Evolutionary conservation across 2,329 filamentous ascomycete genomes (phyloP).

Genomic region (Pseudogymnoascus sp.): DNA sequence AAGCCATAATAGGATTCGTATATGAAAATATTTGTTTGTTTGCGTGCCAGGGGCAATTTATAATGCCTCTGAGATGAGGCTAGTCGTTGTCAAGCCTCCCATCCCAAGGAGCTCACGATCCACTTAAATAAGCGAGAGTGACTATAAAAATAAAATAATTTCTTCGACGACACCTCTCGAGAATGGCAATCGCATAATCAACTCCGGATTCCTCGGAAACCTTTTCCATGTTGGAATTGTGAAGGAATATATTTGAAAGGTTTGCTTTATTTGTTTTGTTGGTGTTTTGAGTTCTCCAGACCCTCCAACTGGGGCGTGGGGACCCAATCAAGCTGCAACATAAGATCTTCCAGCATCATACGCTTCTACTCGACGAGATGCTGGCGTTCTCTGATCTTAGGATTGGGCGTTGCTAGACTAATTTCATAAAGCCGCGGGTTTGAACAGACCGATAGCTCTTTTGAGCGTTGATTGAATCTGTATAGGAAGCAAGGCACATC

Average conservation of each 20-base stretch:
- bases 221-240: neutral
- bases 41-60: neutral
- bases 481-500: slow-evolving; percentile 11
- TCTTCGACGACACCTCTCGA: neutral
- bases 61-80: neutral
- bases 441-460: slow-evolving; percentile 10
- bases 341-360: slow-evolving; percentile 8
- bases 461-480: slow-evolving; percentile 10
- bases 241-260: neutral
- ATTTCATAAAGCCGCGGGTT: slow-evolving; percentile 11
- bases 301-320: neutral
- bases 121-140: slow-evolving; percentile 10
- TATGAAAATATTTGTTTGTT: neutral
- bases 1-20: neutral
- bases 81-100: neutral
- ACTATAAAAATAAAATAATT: slow-evolving; percentile 7
- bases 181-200: neutral
- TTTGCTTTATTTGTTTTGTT: neutral
- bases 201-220: neutral
- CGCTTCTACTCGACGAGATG: slow-evolving; percentile 8
- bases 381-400: slow-evolving; percentile 9
- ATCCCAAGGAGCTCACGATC: neutral
- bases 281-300: neutral
- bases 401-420: slow-evolving; percentile 12
- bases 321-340: slow-evolving; percentile 7